A percentile compares a stretch with the other conserved stretches of the same genome.
Evolutionary conservation across 2,329 filamentous ascomycete genomes (phyloP).

Genomic region (Diaporthe ampelina): DNA sequence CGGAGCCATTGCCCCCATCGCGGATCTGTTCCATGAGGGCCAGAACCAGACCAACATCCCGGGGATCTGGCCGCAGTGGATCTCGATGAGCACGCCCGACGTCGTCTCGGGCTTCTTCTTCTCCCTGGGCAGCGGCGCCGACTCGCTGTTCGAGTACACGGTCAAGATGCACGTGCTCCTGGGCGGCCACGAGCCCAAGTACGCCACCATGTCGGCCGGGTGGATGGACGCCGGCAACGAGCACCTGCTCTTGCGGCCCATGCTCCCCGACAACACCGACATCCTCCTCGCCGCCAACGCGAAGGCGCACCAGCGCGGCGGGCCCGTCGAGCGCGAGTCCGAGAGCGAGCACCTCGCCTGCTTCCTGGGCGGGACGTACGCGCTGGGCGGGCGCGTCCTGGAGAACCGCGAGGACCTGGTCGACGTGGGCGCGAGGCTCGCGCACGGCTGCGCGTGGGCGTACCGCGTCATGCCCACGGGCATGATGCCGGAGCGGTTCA

Average conservation of each 20-base stretch:
- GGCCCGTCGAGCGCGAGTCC: slow-evolving; percentile 51
- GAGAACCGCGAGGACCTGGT: slow-evolving; percentile 63
- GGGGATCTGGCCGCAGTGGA: slow-evolving; percentile 78
- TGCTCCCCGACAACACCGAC: slow-evolving; percentile 69
- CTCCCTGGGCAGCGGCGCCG: slow-evolving; percentile 53
- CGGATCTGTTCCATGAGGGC: slow-evolving; percentile 73
- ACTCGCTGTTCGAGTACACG: slow-evolving; percentile 64
- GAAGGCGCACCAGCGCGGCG: slow-evolving; percentile 43
- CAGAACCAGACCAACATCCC: slow-evolving; percentile 78
- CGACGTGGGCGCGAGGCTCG: slow-evolving; percentile 68
- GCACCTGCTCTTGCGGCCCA: slow-evolving; percentile 74
- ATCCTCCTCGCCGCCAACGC: slow-evolving; percentile 70
- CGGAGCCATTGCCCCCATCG: slow-evolving; percentile 78
- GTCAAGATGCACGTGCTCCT: slow-evolving; percentile 66
- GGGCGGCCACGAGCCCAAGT: slow-evolving; percentile 70
- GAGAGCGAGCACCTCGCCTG: slow-evolving; percentile 73
- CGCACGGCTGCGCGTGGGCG: slow-evolving; percentile 73
- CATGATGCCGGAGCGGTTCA: slow-evolving; percentile 71
- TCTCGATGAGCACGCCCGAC: slow-evolving; percentile 70
- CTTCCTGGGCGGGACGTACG: slow-evolving; percentile 80
- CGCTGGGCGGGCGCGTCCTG: slow-evolving; percentile 74
- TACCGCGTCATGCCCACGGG: slow-evolving; percentile 70
- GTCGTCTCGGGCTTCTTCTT: slow-evolving; percentile 52
- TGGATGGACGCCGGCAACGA: slow-evolving; percentile 72
- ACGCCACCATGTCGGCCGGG: slow-evolving; percentile 72